These are phyloP conservation scores for Solanum pennellii DNA, from an alignment of 257 asterid species.

Conservation along the genomic window DNA sequence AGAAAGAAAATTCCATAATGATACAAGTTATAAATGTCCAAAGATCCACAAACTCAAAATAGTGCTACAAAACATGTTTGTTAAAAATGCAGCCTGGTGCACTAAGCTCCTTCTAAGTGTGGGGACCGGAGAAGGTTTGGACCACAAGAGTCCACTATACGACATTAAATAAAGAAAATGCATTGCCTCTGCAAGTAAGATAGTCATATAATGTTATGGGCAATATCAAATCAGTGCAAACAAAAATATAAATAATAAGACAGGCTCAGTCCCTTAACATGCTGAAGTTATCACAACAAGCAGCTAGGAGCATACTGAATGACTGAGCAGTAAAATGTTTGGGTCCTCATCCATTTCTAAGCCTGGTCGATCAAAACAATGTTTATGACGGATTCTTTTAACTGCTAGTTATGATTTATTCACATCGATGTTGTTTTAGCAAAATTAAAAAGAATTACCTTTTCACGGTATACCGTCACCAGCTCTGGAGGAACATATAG, in stretches of 20 bases:
- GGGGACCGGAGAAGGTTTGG: background rate
- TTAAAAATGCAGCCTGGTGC: background rate
- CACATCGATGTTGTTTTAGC: background rate
- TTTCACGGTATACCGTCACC: constrained; percentile 87
- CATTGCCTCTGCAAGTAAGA: background rate
- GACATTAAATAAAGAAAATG: background rate
- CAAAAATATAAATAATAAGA: background rate
- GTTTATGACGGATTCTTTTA: background rate
- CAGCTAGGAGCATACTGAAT: background rate
- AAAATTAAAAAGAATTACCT: constrained; percentile 33
- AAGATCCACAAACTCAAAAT: background rate
- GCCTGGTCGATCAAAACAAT: background rate
- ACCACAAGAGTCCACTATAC: background rate
- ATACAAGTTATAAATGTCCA: background rate
- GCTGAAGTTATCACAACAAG: background rate
- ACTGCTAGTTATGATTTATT: background rate
- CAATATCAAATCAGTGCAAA: background rate
- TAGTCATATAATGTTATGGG: background rate
- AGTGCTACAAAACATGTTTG: background rate
- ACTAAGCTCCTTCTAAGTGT: background rate
- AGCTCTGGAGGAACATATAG: constrained; percentile 88
- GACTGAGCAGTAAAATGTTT: background rate
- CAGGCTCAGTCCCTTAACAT: background rate
- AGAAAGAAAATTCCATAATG: background rate
- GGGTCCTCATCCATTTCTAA: background rate